phyloP scores from a whole-genome alignment of 2,329 filamentous ascomycete species.

The Fusarium sp. region DNA sequence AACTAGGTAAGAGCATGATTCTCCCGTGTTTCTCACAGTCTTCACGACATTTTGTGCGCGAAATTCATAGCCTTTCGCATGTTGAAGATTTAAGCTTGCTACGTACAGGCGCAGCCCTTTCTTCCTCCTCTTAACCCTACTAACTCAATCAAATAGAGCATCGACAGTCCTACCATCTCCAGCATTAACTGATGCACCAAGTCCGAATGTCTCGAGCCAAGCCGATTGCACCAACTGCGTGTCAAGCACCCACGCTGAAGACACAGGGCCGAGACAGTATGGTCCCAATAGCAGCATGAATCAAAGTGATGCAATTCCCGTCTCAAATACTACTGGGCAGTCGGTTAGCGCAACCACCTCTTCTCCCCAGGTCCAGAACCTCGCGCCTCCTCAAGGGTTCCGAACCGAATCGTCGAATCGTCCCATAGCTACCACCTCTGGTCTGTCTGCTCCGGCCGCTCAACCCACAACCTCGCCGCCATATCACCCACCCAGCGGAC shows the following conservation, averaged over 20 bases:
- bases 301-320: constrained; percentile 18
- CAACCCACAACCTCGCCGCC: constrained; percentile 13
- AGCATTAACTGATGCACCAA: constrained; percentile 74
- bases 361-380: constrained; percentile 10
- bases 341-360: constrained; percentile 5
- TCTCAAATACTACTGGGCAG: constrained; percentile 19
- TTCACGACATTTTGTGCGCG: background rate
- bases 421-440: background rate
- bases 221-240: constrained; percentile 53
- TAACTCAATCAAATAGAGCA: constrained; percentile 38
- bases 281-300: constrained; percentile 25
- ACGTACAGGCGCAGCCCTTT: constrained; percentile 3
- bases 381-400: constrained; percentile 6
- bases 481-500: background rate
- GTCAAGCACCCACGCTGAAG: constrained; percentile 29
- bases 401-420: constrained; percentile 9
- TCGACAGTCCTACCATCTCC: constrained; percentile 71
- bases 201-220: constrained; percentile 58
- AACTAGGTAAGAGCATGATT: constrained; percentile 26
- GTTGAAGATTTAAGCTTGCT: background rate
- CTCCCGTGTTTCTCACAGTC: background rate
- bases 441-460: background rate
- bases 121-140: constrained; percentile 14
- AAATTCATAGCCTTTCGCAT: no score
- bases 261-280: constrained; percentile 16